These are phyloP conservation scores for Echria macrotheca DNA, from an alignment of 495 filamentous ascomycete species.

Conservation along the genomic window DNA sequence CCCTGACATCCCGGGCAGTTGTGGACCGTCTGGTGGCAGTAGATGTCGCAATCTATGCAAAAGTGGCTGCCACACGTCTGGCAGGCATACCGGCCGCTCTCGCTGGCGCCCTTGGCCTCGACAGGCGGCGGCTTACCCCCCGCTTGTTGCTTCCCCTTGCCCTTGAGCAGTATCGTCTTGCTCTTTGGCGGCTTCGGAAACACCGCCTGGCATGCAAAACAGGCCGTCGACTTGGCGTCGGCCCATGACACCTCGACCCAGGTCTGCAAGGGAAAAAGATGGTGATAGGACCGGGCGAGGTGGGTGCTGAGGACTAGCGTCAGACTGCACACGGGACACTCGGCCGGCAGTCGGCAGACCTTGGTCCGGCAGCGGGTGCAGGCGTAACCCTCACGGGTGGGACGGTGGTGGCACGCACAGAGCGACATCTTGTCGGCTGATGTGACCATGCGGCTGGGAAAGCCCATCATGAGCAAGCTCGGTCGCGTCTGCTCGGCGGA, in stretches of 20 bases:
- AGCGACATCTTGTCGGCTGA: slow-evolving; percentile 57
- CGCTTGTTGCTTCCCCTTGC: too few species aligned
- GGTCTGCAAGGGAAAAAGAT: slow-evolving; percentile 85
- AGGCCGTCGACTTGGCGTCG: slow-evolving; percentile 43
- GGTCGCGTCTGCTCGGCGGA: slow-evolving; percentile 61
- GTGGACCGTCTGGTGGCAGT: slow-evolving; percentile 85
- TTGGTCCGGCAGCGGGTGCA: slow-evolving; percentile 86
- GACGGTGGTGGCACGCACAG: slow-evolving; percentile 86
- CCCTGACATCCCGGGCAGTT: slow-evolving; percentile 95
- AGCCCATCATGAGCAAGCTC: slow-evolving; percentile 94
- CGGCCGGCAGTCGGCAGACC: slow-evolving; percentile 85
- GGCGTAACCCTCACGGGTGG: slow-evolving; percentile 80
- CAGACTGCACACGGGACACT: slow-evolving; percentile 85
- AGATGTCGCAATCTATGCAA: slow-evolving; percentile 96
- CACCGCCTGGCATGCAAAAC: slow-evolving; percentile 47
- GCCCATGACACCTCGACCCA: slow-evolving; percentile 89
- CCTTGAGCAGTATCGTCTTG: too few species aligned
- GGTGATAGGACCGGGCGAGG: slow-evolving; percentile 89
- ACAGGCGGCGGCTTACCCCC: neutral
- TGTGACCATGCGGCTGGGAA: slow-evolving; percentile 86
- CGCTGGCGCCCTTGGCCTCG: slow-evolving; percentile 61
- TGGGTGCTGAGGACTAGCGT: slow-evolving; percentile 97
- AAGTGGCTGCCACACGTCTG: slow-evolving; percentile 80
- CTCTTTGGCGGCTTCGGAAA: slow-evolving; percentile 40
- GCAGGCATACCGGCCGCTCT: slow-evolving; percentile 85